Evolutionary conservation across 2,329 filamentous ascomycete species (phyloP).

Genomic region (Ascosphaera apis): DNA sequence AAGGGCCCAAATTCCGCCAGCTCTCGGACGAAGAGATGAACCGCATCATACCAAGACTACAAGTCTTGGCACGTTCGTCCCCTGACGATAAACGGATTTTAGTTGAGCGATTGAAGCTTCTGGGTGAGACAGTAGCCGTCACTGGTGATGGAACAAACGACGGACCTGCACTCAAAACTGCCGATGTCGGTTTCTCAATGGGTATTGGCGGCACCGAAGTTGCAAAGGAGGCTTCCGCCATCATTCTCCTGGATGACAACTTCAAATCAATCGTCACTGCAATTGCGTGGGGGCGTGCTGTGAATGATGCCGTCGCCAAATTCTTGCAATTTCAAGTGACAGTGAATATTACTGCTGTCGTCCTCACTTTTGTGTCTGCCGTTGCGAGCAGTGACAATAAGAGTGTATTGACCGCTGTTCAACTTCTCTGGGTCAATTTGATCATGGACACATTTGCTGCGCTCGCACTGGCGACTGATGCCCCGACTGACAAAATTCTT

Average conservation of each 20-base stretch:
- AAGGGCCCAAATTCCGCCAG: conserved; percentile 43
- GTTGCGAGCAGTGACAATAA: conserved; percentile 44
- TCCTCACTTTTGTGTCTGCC: conserved; percentile 69
- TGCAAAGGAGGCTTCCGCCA: conserved; percentile 45
- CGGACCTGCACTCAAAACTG: conserved; percentile 39
- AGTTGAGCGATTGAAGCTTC: conserved; percentile 36
- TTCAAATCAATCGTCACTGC: conserved; percentile 42
- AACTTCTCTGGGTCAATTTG: conserved; percentile 86
- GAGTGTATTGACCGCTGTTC: conserved; percentile 68
- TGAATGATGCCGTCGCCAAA: conserved; percentile 45
- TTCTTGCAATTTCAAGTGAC: conserved; percentile 41
- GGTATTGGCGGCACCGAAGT: conserved; percentile 43
- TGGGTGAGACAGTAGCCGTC: conserved; percentile 37
- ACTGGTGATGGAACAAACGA: conserved; percentile 48
- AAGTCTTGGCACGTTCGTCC: conserved; percentile 41
- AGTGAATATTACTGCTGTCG: conserved; percentile 78
- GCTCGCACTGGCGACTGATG: conserved; percentile 69
- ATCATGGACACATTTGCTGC: conserved; percentile 96
- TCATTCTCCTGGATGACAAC: conserved; percentile 44
- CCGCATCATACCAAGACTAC: conserved; percentile 32
- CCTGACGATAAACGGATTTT: conserved; percentile 45
- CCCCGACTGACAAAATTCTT: conserved; percentile 60
- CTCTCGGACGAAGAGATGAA: conserved; percentile 37
- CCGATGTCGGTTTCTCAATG: conserved; percentile 47
- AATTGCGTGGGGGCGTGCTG: conserved; percentile 43